Evolutionary conservation across 2,329 filamentous ascomycete species (phyloP).

Genomic region (Alternaria brassicicola): DNA sequence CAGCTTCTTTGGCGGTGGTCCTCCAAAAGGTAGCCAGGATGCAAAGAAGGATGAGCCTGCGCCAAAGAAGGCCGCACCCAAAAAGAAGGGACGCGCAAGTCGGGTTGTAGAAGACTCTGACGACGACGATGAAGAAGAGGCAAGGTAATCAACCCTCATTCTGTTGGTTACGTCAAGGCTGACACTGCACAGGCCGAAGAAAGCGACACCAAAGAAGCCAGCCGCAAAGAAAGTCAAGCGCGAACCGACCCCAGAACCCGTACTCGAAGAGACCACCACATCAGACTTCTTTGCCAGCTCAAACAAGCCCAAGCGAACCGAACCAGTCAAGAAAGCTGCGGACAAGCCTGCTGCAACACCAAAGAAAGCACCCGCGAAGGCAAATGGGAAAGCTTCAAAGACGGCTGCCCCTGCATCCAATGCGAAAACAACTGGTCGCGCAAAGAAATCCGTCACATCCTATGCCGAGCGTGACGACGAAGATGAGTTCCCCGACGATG

Average conservation of each 20-base stretch:
- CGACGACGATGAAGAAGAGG: slow-evolving; percentile 60
- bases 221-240: slow-evolving; percentile 63
- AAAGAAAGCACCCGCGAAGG: slow-evolving; percentile 42
- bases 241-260: slow-evolving; percentile 55
- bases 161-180: slow-evolving; percentile 22
- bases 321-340: slow-evolving; percentile 44
- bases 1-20: slow-evolving; percentile 83
- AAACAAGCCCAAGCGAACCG: slow-evolving; percentile 60
- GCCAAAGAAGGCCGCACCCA: slow-evolving; percentile 47
- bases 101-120: slow-evolving; percentile 72
- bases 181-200: slow-evolving; percentile 44
- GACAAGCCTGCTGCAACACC: slow-evolving; percentile 46
- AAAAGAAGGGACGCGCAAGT: slow-evolving; percentile 51
- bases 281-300: slow-evolving; percentile 68
- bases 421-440: slow-evolving; percentile 45
- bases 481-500: slow-evolving; percentile 55
- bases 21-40: slow-evolving; percentile 60
- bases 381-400: slow-evolving; percentile 40
- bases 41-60: slow-evolving; percentile 40
- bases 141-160: slow-evolving; percentile 27
- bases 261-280: slow-evolving; percentile 64
- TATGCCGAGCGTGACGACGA: slow-evolving; percentile 66
- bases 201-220: slow-evolving; percentile 62
- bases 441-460: slow-evolving; percentile 52
- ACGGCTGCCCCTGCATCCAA: slow-evolving; percentile 45